phyloP scores from a whole-genome alignment of 2,329 filamentous ascomycete genomes.

The Colletotrichum sp. region DNA sequence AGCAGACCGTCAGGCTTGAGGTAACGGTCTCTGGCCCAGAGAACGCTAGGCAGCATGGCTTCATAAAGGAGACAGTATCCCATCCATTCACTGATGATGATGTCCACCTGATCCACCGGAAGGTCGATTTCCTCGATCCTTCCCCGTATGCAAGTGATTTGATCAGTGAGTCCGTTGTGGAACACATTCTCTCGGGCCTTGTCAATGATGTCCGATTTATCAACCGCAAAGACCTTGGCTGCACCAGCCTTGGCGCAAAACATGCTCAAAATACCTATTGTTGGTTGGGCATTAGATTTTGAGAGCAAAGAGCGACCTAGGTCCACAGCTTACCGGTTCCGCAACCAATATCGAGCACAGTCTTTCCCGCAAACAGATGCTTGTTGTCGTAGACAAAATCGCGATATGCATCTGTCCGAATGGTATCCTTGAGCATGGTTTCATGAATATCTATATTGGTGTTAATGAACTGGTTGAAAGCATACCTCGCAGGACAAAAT shows the following conservation, averaged over 20 bases:
- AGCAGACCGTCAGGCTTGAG: constrained; percentile 81
- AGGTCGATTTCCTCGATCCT: constrained; percentile 86
- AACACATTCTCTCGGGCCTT: constrained; percentile 86
- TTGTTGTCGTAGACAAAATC: constrained; percentile 96
- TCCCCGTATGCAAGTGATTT: constrained; percentile 81
- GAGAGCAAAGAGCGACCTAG: background rate
- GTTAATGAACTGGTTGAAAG: background rate
- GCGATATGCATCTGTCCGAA: constrained; percentile 89
- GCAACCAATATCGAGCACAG: constrained; percentile 90
- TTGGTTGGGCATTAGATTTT: background rate
- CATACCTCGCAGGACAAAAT: background rate
- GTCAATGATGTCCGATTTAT: constrained; percentile 89
- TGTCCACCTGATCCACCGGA: constrained; percentile 82
- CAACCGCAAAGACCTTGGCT: constrained; percentile 84
- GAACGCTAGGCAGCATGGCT: constrained; percentile 92
- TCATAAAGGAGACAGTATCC: constrained; percentile 93
- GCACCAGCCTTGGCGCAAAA: constrained; percentile 93
- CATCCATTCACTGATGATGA: constrained; percentile 99
- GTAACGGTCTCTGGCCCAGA: constrained; percentile 88
- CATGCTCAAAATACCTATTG: constrained; percentile 82
- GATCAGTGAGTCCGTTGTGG: constrained; percentile 75
- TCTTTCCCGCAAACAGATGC: constrained; percentile 82
- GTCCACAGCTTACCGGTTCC: constrained; percentile 59
- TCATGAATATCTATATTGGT: constrained; percentile 79
- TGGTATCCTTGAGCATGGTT: constrained; percentile 89